A percentile compares a stretch with the other conserved stretches of the same genome.
These are phyloP conservation scores for Hypoxylon subgilvum DNA, from an alignment of 495 filamentous ascomycete genomes.

Conservation along the genomic window DNA sequence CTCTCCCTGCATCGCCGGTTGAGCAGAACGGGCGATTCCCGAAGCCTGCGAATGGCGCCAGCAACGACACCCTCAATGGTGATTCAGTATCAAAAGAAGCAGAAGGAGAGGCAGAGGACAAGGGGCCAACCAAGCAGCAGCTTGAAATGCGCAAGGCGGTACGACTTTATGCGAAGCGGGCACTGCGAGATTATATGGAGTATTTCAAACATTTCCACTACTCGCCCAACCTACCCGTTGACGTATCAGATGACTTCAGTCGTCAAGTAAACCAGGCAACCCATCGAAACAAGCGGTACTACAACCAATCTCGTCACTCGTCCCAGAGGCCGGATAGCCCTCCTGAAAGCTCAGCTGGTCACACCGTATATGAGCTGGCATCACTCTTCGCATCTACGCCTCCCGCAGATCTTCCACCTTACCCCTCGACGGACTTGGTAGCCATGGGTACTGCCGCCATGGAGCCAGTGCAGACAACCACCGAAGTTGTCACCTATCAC, in stretches of 20 bases:
- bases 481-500: constrained; percentile 78
- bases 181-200: constrained; percentile 70
- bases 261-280: constrained; percentile 65
- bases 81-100: constrained; percentile 10
- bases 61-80: constrained; percentile 16
- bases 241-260: constrained; percentile 70
- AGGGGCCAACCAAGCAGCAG: constrained; percentile 52
- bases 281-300: constrained; percentile 49
- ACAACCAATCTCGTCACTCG: constrained; percentile 32
- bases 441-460: constrained; percentile 27
- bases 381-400: constrained; percentile 63
- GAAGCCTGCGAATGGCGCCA: constrained; percentile 15
- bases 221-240: constrained; percentile 68
- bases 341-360: constrained; percentile 32
- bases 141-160: constrained; percentile 69
- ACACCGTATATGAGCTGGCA: constrained; percentile 55
- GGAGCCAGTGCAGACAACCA: constrained; percentile 44
- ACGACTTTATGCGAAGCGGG: constrained; percentile 72
- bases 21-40: constrained; percentile 15
- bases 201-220: constrained; percentile 78
- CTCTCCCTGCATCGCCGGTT: constrained; percentile 45
- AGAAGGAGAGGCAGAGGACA: constrained; percentile 43
- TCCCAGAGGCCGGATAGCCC: constrained; percentile 40
- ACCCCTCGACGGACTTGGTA: constrained; percentile 54
- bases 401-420: constrained; percentile 62